Evolutionary conservation across 768 basidiomycete species (phyloP), one percentile per base, ranked within the genome.

Genomic region (Pleurotus eryngii): DNA sequence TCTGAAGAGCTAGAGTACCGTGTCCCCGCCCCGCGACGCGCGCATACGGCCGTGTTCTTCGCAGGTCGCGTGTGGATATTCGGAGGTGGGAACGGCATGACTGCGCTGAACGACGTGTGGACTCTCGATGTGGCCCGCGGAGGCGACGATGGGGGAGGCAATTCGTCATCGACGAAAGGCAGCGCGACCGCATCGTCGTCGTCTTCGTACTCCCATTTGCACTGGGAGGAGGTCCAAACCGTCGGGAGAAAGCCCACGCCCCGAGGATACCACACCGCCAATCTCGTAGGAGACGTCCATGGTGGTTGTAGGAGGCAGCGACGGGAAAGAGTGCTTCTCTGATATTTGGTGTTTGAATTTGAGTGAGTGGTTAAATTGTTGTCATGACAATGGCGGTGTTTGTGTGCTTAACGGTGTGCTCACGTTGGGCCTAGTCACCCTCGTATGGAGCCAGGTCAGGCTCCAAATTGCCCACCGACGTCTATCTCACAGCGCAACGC

Each of bases 91-190:
- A 95, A 93, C 58, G 95, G 95, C 0, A 76, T 88, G 74, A 82
- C 82, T n/a, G 94, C 95, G 0, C 76, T 97, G 56, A 91, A 92
- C 63, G 95, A 97, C 68, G 74, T 95, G 17, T 96, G 94, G 93
- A 84, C 87, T 14, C 74, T 96, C 20, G 92, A 96, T 57, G 82
- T 89, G 0, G 78, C 62, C 18, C 63, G 64, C 8, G 60, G 64
- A 5, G 61, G 46, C 2, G 59, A 59, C 5, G 65, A 60, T 15
- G 18, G 17, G 14, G 61, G 55, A 17, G 50, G 42, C 4, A 57
- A 54, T 45, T 11, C 18, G 2, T 14, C 39, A 11, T 43, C 17
- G 14, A 14, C 12, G 6, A 46, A 47, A 26, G 43, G 43, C 18
- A 37, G 38, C 18, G 59, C 54, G 22, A 60, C 57, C 30, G 20